phyloP scores from a whole-genome alignment of 495 filamentous ascomycete genomes.

The Penicillium steckii region DNA sequence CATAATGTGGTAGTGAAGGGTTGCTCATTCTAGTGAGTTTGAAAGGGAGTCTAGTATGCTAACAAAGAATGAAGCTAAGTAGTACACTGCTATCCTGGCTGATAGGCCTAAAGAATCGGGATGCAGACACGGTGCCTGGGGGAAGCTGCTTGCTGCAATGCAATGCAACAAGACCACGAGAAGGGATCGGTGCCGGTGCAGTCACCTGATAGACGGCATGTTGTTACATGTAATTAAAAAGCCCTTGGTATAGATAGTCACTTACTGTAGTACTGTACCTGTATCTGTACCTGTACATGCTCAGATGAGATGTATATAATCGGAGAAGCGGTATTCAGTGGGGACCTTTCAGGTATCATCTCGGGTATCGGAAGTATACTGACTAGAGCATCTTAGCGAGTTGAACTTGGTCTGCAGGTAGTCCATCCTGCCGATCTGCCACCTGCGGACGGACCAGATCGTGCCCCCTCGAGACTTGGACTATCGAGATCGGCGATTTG shows the following conservation, averaged over 20 bases:
- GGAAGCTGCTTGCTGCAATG: conserved; percentile 29
- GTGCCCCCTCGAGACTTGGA: conserved; percentile 15
- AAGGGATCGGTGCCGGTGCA: conserved; percentile 15
- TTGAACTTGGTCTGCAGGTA: conserved; percentile 3
- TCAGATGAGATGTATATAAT: neutral
- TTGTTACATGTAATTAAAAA: neutral
- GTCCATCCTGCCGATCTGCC: conserved; percentile 20
- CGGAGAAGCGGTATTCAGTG: neutral
- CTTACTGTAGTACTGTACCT: no score
- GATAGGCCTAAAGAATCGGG: neutral
- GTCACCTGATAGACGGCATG: conserved; percentile 25
- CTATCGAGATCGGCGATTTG: conserved; percentile 27
- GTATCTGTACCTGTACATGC: neutral
- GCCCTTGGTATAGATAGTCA: no score
- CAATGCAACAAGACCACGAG: conserved; percentile 32
- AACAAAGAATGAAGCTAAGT: neutral
- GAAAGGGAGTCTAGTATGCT: neutral
- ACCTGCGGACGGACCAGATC: conserved; percentile 31
- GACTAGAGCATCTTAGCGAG: neutral
- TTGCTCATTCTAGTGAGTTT: no score
- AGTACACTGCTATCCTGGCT: neutral
- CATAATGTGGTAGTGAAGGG: conserved; percentile 1
- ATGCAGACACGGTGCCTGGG: conserved; percentile 8
- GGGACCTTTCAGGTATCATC: neutral
- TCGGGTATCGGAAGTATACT: neutral